Conservation (phyloP, 208 protist species). For the Paratrypanosoma confusum region DNA sequence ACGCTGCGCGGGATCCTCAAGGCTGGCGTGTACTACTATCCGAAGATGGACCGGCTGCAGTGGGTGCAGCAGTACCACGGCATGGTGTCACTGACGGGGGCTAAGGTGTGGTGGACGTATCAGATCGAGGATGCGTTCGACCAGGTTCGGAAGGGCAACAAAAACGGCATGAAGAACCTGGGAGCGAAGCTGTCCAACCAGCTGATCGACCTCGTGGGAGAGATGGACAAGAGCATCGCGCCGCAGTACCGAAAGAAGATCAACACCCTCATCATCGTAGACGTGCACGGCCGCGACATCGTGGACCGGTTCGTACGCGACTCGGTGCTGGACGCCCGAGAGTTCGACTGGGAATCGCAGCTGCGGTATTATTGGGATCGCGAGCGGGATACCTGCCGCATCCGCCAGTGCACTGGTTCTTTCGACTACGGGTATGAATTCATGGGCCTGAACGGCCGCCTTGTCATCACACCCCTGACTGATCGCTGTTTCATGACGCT, state of each 20-base stretch:
- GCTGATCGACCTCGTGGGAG: constrained; percentile 93
- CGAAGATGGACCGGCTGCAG: constrained; percentile 83
- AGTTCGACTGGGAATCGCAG: constrained; percentile 99
- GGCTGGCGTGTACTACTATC: constrained; percentile 96
- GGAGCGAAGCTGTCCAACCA: constrained; percentile 83
- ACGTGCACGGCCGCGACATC: constrained; percentile 99
- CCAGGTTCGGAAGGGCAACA: constrained; percentile 89
- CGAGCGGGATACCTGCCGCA: constrained; percentile 88
- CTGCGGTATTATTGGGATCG: constrained; percentile 98
- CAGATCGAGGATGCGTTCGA: constrained; percentile 96
- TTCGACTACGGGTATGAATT: constrained; percentile 99
- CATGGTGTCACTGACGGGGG: constrained; percentile 92
- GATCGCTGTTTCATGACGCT: constrained; percentile 99
- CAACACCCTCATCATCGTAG: constrained; percentile 99
- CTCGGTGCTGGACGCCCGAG: constrained; percentile 94
- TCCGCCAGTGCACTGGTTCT: constrained; percentile 95
- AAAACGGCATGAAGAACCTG: constrained; percentile 95
- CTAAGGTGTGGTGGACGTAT: constrained; percentile 99
- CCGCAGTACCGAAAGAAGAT: constrained; percentile 94
- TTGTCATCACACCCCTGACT: constrained; percentile 99
- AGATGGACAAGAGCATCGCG: constrained; percentile 92
- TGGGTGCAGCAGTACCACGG: constrained; percentile 95
- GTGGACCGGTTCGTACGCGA: constrained; percentile 98
- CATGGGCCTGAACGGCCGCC: constrained; percentile 97
- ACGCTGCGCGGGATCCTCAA: constrained; percentile 95